phyloP scores from a whole-genome alignment of 768 basidiomycete genomes.

The Phlebiopsis gigantea region DNA sequence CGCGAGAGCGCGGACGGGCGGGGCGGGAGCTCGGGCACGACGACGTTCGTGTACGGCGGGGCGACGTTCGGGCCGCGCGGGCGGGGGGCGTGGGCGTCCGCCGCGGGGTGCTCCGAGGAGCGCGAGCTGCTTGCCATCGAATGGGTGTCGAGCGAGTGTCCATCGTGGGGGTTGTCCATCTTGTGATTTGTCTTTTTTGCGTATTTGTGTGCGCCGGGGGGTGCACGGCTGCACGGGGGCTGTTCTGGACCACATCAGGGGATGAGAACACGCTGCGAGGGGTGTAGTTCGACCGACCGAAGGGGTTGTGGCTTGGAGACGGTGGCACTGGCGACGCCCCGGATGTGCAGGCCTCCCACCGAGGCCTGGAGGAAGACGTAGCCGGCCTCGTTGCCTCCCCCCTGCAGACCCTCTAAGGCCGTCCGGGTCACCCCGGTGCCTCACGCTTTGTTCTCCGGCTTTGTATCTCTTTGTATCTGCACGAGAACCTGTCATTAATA shows the following conservation, averaged over 20 bases:
- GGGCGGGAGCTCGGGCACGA: neutral
- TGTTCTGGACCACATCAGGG: neutral
- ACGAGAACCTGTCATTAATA: no score
- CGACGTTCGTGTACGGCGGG: neutral
- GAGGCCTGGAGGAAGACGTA: neutral
- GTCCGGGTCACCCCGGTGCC: no score
- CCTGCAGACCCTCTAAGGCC: no score
- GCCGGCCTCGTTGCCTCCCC: no score
- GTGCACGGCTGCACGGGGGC: neutral
- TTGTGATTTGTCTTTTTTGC: neutral
- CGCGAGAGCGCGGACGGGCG: neutral
- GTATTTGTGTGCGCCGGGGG: neutral
- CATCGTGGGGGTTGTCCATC: constrained; percentile 13
- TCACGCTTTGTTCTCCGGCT: no score
- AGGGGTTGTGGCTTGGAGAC: neutral
- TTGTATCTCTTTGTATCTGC: no score
- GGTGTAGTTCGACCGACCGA: no score
- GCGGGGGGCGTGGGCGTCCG: neutral
- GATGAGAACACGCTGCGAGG: neutral
- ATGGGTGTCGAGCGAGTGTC: constrained; percentile 9
- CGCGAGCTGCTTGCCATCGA: constrained; percentile 1
- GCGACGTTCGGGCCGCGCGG: neutral
- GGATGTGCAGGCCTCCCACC: neutral
- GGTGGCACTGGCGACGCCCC: neutral
- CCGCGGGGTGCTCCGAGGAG: neutral